A percentile compares a stretch with the other conserved stretches of the same genome.
phyloP scores from a whole-genome alignment of 202 grass and related monocot species.

The Carex arenaria region DNA sequence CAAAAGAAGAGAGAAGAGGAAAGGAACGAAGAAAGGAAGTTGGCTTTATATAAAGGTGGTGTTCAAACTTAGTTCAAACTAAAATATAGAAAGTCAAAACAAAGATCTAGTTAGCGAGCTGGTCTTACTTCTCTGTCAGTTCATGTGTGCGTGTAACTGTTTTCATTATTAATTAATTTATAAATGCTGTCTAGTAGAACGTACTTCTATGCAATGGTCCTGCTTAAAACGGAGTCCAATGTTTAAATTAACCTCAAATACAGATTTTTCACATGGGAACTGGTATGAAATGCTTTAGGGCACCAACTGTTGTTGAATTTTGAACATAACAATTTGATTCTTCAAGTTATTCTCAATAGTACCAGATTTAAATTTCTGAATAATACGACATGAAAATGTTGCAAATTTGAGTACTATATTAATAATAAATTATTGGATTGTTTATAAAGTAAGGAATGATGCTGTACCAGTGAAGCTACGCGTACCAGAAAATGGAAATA shows the following conservation, averaged over 20 bases:
- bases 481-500: neutral
- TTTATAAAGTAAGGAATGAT: neutral
- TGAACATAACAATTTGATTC: neutral
- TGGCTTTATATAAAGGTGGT: neutral
- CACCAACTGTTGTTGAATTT: neutral
- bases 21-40: neutral
- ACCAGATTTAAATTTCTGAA: neutral
- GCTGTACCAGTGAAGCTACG: neutral
- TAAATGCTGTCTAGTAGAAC: neutral
- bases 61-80: neutral
- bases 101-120: neutral
- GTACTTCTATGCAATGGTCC: neutral
- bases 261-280: neutral
- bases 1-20: neutral
- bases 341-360: neutral
- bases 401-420: neutral
- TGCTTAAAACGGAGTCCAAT: constrained; percentile 8
- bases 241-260: constrained; percentile 11
- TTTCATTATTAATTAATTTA: neutral
- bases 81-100: constrained; percentile 11
- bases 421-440: neutral
- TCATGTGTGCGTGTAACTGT: constrained; percentile 14
- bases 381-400: neutral
- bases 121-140: constrained; percentile 4
- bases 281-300: neutral